phyloP scores from a whole-genome alignment of 768 basidiomycete species.

The Hirschioporus abietinus region DNA sequence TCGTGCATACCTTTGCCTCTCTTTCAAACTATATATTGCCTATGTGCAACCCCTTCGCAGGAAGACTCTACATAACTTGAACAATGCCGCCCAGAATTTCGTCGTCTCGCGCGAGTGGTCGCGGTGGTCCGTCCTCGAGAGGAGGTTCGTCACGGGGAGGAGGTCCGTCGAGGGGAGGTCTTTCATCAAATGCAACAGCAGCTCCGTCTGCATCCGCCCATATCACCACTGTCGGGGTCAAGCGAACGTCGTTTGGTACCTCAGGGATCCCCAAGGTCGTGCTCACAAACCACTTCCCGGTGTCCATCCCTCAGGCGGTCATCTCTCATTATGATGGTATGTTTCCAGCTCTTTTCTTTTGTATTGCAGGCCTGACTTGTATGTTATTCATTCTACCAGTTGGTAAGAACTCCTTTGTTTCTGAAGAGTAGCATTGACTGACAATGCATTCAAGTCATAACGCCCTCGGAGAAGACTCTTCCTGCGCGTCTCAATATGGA shows the following conservation, averaged over 20 bases:
- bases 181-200: constrained; percentile 5
- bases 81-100: constrained; percentile 17
- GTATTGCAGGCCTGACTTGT: not conserved
- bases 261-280: constrained; percentile 42
- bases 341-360: constrained; percentile 20
- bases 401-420: not conserved
- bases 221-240: constrained; percentile 58
- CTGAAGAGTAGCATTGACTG: not conserved
- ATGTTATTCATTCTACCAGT: not conserved
- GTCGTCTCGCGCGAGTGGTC: constrained; percentile 6
- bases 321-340: constrained; percentile 80
- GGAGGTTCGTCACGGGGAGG: constrained; percentile 13
- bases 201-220: constrained; percentile 33
- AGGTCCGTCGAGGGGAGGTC: constrained; percentile 20
- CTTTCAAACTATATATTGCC: not conserved
- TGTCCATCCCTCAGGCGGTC: constrained; percentile 51
- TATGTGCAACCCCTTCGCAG: not conserved
- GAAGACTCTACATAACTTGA: not conserved
- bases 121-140: constrained; percentile 17
- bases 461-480: constrained; percentile 61
- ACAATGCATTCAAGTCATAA: constrained; percentile 41
- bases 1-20: not conserved
- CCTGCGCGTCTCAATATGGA: constrained; percentile 68
- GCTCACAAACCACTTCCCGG: constrained; percentile 57
- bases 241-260: constrained; percentile 57